Conservation (phyloP, 441 rosid genomes). For the Populus hybrid region DNA sequence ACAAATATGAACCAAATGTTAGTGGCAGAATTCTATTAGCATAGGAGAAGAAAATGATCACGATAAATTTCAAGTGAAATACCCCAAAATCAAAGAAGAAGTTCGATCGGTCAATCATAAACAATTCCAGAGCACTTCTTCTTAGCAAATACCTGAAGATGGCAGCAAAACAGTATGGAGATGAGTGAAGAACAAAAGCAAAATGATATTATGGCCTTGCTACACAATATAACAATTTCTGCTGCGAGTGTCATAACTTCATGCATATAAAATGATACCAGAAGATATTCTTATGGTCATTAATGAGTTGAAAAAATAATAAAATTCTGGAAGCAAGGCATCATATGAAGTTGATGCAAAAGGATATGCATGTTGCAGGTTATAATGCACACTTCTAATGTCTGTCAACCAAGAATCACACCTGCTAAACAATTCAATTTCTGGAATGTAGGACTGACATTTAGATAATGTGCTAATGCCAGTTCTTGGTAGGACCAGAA, state of each 20-base stretch:
- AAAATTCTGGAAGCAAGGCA: background rate
- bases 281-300: background rate
- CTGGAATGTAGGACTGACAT: background rate
- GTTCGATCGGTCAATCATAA: conserved; percentile 96
- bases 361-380: background rate
- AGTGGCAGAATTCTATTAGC: no score
- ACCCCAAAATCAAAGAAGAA: no score
- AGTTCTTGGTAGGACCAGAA: background rate
- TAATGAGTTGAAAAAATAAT: background rate
- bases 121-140: conserved; percentile 98
- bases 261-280: background rate
- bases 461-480: background rate
- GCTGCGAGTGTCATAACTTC: background rate
- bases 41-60: no score
- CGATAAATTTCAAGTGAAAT: no score
- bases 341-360: background rate
- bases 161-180: background rate
- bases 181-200: conserved; percentile 2
- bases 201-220: conserved; percentile 19
- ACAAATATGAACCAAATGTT: no score
- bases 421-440: background rate
- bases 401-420: background rate
- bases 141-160: conserved; percentile 79
- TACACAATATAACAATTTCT: background rate
- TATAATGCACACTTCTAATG: background rate